These are phyloP conservation scores for Trichoderma arundinaceum DNA, from an alignment of 2,329 filamentous ascomycete genomes.

Conservation along the genomic window DNA sequence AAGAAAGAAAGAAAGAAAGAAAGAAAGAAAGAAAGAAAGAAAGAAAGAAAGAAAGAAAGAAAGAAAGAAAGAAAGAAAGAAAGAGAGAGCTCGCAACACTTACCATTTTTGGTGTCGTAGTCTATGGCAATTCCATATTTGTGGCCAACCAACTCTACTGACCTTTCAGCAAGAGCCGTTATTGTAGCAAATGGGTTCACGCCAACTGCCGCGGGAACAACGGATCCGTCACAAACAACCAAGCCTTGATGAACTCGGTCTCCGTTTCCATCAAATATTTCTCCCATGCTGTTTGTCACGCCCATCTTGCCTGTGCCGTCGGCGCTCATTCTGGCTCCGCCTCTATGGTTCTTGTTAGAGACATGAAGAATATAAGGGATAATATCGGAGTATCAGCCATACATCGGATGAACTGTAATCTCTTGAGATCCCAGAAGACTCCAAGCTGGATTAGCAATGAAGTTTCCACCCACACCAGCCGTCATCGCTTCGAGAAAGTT, in stretches of 20 bases:
- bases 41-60: too few species aligned
- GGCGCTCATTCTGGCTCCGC: conserved; percentile 65
- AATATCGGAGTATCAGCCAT: too few species aligned
- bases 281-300: conserved; percentile 65
- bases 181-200: conserved; percentile 74
- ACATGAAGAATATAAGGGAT: not conserved
- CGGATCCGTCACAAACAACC: conserved; percentile 65
- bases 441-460: conserved; percentile 64
- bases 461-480: conserved; percentile 61
- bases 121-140: conserved; percentile 32
- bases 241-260: conserved; percentile 61
- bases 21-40: too few species aligned
- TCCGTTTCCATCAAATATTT: conserved; percentile 61
- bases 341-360: too few species aligned
- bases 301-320: conserved; percentile 63
- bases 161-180: conserved; percentile 69
- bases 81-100: too few species aligned
- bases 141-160: conserved; percentile 50
- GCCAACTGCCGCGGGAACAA: conserved; percentile 66
- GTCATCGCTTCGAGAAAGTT: conserved; percentile 59
- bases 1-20: too few species aligned
- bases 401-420: too few species aligned
- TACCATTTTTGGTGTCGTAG: conserved; percentile 34
- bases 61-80: too few species aligned
- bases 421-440: too few species aligned